Conservation (phyloP, 768 basidiomycete genomes). For the Calocera cornea region DNA sequence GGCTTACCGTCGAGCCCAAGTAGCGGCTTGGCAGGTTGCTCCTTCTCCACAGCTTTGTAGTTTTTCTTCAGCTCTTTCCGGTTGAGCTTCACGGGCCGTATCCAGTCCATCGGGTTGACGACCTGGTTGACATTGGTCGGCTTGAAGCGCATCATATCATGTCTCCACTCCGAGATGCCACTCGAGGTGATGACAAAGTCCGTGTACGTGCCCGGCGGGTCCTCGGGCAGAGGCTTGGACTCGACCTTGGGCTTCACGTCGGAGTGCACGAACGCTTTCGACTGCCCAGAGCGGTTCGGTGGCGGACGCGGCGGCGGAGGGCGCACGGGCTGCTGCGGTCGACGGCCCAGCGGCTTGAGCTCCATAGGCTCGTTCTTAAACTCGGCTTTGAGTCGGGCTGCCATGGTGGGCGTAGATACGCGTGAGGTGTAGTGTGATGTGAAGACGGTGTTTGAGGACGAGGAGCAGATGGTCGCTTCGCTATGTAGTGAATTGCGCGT, state of each 20-base stretch:
- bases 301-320: neutral
- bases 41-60: constrained; percentile 11
- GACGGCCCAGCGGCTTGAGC: neutral
- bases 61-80: constrained; percentile 44
- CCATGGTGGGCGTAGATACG: neutral
- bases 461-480: neutral
- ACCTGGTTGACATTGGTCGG: constrained; percentile 39
- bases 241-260: neutral
- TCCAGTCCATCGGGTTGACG: constrained; percentile 56
- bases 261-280: neutral
- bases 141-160: constrained; percentile 79
- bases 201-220: constrained; percentile 38
- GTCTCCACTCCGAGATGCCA: constrained; percentile 73
- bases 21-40: constrained; percentile 13
- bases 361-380: neutral
- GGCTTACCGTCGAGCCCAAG: constrained; percentile 67
- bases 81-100: constrained; percentile 69
- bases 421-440: neutral
- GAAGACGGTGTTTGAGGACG: neutral
- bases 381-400: neutral
- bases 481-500: no score
- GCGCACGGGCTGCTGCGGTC: neutral
- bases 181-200: constrained; percentile 73
- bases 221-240: neutral
- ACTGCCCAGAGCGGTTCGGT: neutral